Conservation (phyloP, 768 basidiomycete species). For the Flagelloscypha sp. region DNA sequence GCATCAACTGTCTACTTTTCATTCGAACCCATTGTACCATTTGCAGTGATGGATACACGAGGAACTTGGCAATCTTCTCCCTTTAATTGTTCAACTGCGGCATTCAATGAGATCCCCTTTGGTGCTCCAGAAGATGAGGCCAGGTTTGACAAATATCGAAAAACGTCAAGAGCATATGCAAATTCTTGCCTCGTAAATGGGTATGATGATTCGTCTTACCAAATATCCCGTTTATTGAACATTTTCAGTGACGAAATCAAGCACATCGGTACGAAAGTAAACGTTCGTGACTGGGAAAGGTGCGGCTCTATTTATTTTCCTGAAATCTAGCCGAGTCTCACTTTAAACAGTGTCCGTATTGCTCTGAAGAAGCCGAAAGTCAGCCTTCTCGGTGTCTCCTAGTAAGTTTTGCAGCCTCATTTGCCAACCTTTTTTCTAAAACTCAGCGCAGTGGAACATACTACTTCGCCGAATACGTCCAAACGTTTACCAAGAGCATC, state of each 20-base stretch:
- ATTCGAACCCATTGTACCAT: not conserved
- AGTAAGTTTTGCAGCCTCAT: slow-evolving; percentile 8
- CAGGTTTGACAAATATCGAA: slow-evolving; percentile 10
- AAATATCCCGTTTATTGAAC: no score
- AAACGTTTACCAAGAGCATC: slow-evolving; percentile 9
- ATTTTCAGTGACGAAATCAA: slow-evolving; percentile 10
- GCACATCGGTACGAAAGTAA: slow-evolving; percentile 11
- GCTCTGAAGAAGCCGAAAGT: slow-evolving; percentile 11
- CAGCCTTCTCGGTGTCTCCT: slow-evolving; percentile 9
- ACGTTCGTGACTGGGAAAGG: slow-evolving; percentile 15
- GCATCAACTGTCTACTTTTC: not conserved
- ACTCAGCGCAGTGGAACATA: slow-evolving; percentile 15
- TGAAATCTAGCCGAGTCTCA: no score
- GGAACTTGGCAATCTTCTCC: slow-evolving; percentile 12
- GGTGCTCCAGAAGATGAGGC: slow-evolving; percentile 9
- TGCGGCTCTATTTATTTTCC: no score
- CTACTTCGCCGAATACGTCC: slow-evolving; percentile 9
- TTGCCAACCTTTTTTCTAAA: not conserved
- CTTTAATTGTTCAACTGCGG: slow-evolving; percentile 9
- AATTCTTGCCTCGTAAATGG: slow-evolving; percentile 8
- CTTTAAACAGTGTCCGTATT: slow-evolving; percentile 7
- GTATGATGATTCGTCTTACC: no score
- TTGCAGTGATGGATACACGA: slow-evolving; percentile 11
- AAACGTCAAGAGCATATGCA: slow-evolving; percentile 7
- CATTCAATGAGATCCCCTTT: slow-evolving; percentile 8